A percentile compares a stretch with the other conserved stretches of the same genome.
These are phyloP conservation scores for Aspergillus funiculosus DNA, from an alignment of 495 filamentous ascomycete species.

Conservation along the genomic window DNA sequence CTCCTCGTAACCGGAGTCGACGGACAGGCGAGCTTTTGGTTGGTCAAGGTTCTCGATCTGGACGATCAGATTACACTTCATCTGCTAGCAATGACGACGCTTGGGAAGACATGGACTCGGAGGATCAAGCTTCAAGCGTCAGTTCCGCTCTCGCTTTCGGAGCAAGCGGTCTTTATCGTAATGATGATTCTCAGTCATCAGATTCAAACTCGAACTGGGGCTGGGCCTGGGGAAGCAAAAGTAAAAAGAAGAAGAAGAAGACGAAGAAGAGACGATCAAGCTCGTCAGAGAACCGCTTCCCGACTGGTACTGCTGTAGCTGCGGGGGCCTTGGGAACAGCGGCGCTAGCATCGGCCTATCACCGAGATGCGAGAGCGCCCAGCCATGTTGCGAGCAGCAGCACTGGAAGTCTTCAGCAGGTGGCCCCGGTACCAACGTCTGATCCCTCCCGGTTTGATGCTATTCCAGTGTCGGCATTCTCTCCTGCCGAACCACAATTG, in stretches of 20 bases:
- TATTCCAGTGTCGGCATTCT: conserved; percentile 40
- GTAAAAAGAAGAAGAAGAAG: conserved; percentile 38
- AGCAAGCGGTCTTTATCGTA: conserved; percentile 34
- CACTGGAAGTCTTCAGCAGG: conserved; percentile 39
- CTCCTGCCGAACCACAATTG: conserved; percentile 40
- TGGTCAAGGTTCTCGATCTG: conserved; percentile 33
- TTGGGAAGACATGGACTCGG: conserved; percentile 57
- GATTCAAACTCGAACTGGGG: conserved; percentile 51
- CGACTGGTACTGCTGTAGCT: conserved; percentile 23
- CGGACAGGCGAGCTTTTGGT: conserved; percentile 38
- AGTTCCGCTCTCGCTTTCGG: conserved; percentile 55
- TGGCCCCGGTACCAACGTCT: conserved; percentile 54
- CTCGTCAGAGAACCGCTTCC: conserved; percentile 12
- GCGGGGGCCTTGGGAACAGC: conserved; percentile 32
- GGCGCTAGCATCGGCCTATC: conserved; percentile 28
- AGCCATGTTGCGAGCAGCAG: conserved; percentile 26
- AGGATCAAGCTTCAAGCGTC: conserved; percentile 41
- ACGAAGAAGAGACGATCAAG: conserved; percentile 22
- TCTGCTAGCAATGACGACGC: conserved; percentile 45
- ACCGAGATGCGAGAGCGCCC: conserved; percentile 12
- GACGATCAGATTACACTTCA: conserved; percentile 27
- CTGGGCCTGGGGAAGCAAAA: conserved; percentile 54
- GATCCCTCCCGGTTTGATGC: conserved; percentile 57
- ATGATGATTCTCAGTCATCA: conserved; percentile 46
- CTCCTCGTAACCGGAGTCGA: conserved; percentile 23